These are phyloP conservation scores for Blumeria graminis DNA, from an alignment of 2,329 filamentous ascomycete species.

Conservation along the genomic window DNA sequence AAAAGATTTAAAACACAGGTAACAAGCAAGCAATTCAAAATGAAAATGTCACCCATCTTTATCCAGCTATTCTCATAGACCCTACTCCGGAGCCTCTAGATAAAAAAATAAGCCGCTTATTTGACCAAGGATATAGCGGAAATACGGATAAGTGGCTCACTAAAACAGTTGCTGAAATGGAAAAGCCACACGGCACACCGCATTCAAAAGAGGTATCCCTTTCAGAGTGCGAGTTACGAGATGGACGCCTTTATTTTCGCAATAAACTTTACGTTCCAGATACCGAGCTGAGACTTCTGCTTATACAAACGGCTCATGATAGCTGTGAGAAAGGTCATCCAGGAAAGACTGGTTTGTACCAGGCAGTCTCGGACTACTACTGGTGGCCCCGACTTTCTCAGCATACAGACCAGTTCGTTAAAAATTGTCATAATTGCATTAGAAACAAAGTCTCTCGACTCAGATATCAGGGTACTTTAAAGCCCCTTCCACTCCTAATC, in stretches of 20 bases:
- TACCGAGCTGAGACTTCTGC: not conserved
- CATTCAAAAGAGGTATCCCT: too few relatives aligned
- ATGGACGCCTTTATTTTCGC: not conserved
- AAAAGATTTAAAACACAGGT: too few relatives aligned
- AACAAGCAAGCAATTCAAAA: too few relatives aligned
- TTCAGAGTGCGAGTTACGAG: too few relatives aligned
- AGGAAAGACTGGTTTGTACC: not conserved
- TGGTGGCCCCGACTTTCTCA: not conserved
- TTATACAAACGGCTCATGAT: not conserved
- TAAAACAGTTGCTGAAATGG: too few relatives aligned
- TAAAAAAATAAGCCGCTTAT: too few relatives aligned
- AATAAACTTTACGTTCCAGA: not conserved
- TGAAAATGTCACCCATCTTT: too few relatives aligned
- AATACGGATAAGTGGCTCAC: too few relatives aligned
- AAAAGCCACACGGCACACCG: too few relatives aligned
- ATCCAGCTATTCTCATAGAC: too few relatives aligned
- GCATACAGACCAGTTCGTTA: not conserved
- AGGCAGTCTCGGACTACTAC: not conserved
- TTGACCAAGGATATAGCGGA: too few relatives aligned
- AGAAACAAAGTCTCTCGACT: not conserved
- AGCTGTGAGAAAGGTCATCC: not conserved
- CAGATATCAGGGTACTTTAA: not conserved
- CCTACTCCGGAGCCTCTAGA: too few relatives aligned
- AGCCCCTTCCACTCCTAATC: not conserved
- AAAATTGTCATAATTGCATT: not conserved